Conservation (phyloP, 2,329 filamentous ascomycete genomes). For the Hypoxylon sp. region DNA sequence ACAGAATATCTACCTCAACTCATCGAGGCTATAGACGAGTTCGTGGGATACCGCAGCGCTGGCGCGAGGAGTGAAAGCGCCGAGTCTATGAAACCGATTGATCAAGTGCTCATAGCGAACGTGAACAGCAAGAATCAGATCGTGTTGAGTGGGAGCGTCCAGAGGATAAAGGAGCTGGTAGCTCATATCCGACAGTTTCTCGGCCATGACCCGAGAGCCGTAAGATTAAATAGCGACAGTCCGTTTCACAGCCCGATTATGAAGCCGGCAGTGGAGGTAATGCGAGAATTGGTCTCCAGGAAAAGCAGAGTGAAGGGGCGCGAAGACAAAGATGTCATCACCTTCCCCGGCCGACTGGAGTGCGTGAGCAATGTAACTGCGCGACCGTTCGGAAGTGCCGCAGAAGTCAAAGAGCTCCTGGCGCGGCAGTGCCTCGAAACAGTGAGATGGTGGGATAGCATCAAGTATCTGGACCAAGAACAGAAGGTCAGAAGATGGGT, state of each 20-base stretch:
- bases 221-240: conserved; percentile 86
- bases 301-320: conserved; percentile 68
- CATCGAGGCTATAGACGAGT: conserved; percentile 81
- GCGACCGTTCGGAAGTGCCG: conserved; percentile 79
- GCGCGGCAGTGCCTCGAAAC: conserved; percentile 90
- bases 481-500: conserved; percentile 87
- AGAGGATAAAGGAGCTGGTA: conserved; percentile 83
- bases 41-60: conserved; percentile 78
- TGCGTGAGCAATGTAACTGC: conserved; percentile 91
- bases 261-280: conserved; percentile 83
- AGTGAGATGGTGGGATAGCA: conserved; percentile 94
- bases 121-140: conserved; percentile 98
- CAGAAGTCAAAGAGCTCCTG: conserved; percentile 83
- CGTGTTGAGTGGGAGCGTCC: conserved; percentile 89
- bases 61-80: conserved; percentile 77
- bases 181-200: conserved; percentile 90
- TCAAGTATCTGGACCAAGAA: conserved; percentile 88
- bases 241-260: conserved; percentile 95
- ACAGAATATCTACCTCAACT: conserved; percentile 79
- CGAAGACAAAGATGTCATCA: conserved; percentile 75
- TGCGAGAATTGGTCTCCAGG: conserved; percentile 76
- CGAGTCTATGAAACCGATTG: conserved; percentile 79
- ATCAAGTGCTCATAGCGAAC: conserved; percentile 92
- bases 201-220: conserved; percentile 90
- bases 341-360: conserved; percentile 80